Evolutionary conservation across 257 asterid genomes (phyloP).

Genomic region (Cruciata laevipes): DNA sequence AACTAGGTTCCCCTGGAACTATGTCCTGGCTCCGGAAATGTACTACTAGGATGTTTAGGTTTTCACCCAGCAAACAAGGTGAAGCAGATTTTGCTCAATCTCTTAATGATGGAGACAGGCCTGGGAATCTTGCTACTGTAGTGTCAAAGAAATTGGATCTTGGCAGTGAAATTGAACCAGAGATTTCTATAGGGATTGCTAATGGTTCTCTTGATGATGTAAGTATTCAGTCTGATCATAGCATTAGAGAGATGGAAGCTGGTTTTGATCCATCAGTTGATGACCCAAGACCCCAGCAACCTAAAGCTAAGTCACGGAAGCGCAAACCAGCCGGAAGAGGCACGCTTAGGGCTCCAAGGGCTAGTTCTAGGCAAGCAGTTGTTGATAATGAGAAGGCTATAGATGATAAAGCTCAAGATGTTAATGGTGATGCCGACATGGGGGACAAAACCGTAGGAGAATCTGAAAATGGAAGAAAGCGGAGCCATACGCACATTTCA

Average conservation of each 20-base stretch:
- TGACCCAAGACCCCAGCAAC: conserved; percentile 38
- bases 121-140: conserved; percentile 17
- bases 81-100: conserved; percentile 41
- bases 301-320: conserved; percentile 27
- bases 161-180: conserved; percentile 38
- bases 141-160: conserved; percentile 27
- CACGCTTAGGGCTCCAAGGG: conserved; percentile 32
- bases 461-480: conserved; percentile 58
- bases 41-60: conserved; percentile 64
- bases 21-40: conserved; percentile 88
- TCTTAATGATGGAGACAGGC: conserved; percentile 24
- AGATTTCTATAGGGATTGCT: conserved; percentile 35
- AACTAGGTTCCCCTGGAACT: conserved; percentile 64
- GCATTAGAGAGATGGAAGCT: conserved; percentile 35
- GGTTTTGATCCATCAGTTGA: conserved; percentile 42
- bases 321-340: conserved; percentile 36
- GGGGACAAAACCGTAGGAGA: conserved; percentile 53
- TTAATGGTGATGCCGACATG: conserved; percentile 41
- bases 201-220: conserved; percentile 52
- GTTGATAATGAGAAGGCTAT: conserved; percentile 25
- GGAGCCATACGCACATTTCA: conserved; percentile 38
- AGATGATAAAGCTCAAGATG: conserved; percentile 20
- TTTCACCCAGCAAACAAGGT: conserved; percentile 69
- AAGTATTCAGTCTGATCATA: conserved; percentile 37
- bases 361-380: conserved; percentile 30